These are phyloP conservation scores for Elaeagnus macrophylla DNA, from an alignment of 306 rosid genomes.

Conservation along the genomic window DNA sequence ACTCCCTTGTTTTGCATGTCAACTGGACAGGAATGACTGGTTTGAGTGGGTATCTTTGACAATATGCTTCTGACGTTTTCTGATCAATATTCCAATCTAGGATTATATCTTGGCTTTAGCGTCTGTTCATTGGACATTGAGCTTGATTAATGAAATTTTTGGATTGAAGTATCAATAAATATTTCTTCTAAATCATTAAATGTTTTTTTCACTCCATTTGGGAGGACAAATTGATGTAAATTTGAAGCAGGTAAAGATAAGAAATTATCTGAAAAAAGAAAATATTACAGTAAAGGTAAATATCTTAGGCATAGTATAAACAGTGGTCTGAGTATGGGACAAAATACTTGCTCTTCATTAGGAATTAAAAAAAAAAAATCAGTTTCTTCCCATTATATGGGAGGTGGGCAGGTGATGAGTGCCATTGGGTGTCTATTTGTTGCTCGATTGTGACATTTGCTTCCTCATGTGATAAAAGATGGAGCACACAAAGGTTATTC, in stretches of 20 bases:
- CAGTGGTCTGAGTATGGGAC: slow-evolving; percentile 23
- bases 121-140: slow-evolving; percentile 23
- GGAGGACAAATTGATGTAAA: too few relatives aligned
- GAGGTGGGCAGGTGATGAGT: slow-evolving; percentile 83
- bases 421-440: slow-evolving; percentile 76
- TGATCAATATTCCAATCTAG: slow-evolving; percentile 25
- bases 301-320: slow-evolving; percentile 9
- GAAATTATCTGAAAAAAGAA: slow-evolving; percentile 4
- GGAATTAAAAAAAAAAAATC: slow-evolving; percentile 32
- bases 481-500: slow-evolving; percentile 89
- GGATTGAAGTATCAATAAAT: too few relatives aligned
- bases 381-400: slow-evolving; percentile 56
- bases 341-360: slow-evolving; percentile 29
- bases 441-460: slow-evolving; percentile 86
- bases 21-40: slow-evolving; percentile 31
- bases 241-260: too few relatives aligned
- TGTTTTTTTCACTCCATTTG: too few relatives aligned
- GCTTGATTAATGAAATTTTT: slow-evolving; percentile 5
- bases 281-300: slow-evolving; percentile 8
- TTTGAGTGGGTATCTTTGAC: slow-evolving; percentile 28
- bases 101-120: slow-evolving; percentile 25
- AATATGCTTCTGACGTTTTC: slow-evolving; percentile 23
- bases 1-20: slow-evolving; percentile 24
- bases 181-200: too few relatives aligned
- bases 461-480: slow-evolving; percentile 92